Base-by-base conservation (phyloP, 228 moss, liverwort and hornwort species). In the Sphagnum magellanicum region DNA sequence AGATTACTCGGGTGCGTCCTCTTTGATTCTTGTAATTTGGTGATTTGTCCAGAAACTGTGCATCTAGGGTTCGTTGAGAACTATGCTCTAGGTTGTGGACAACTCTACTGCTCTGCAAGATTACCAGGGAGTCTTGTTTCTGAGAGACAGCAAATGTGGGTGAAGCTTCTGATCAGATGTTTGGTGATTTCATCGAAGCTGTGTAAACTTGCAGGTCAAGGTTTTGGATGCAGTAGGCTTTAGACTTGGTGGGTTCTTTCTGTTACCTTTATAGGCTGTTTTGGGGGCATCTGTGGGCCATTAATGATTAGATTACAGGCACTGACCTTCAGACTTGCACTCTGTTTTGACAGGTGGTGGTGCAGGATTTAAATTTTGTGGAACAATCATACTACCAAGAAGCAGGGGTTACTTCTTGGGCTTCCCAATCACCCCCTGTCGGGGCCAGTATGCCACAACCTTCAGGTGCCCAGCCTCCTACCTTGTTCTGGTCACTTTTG, bases 281-380 rank as follows among this genome's bases (percentile, higher is more conserved):
- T 49, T 5, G 14, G 48, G 11, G 32, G 14, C 10, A 6, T 50
- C 46, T 14, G 55, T 59, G 49, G 12, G 49, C 49, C n/a, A 12
- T 48, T 49, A 15, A 13, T 49, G 58, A 15, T 8, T n/a, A 60
- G 48, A 60, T 48, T 48, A 59, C 8, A 49, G n/a, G 14, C 6
- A 15, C 68, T 60, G 59, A 69, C 49, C 49, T 65, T 6, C 46
- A 11, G 10, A 32, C n/a, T 69, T 61, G 62, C 13, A 9, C 59
- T 64, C 50, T 59, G 77, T 61, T 63, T 65, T 14, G 47, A 10
- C 75, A 86, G 86, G 82, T 86, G 52, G 80, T 83, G 52, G 86
- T 78, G 74, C 75, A n/a, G 48, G 78, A 86, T 72, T 79, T 86
- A 4, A 75, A 82, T 48, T 86, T 74, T 50, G 86, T 86, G 72